A percentile compares a stretch with the other conserved stretches of the same genome.
Conservation (phyloP, 1,284 basidiomycete species). For the Cronartium quercuum region DNA sequence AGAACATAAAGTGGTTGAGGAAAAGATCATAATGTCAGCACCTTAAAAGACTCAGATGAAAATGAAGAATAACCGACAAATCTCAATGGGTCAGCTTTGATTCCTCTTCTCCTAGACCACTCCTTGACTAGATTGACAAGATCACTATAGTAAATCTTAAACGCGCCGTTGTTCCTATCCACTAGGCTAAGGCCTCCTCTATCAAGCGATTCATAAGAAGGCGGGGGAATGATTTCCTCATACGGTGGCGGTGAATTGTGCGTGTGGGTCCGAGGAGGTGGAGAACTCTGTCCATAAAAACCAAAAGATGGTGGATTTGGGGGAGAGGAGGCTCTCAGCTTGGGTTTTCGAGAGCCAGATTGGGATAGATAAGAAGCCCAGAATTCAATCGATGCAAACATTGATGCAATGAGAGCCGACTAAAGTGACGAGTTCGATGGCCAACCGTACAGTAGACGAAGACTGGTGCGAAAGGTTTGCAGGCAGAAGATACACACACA, state of each 20-base stretch:
- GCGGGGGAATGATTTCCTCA: constrained; percentile 8
- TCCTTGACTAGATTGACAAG: constrained; percentile 17
- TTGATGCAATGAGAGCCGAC: background rate
- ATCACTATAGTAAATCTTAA: constrained; percentile 37
- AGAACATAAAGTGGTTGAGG: background rate
- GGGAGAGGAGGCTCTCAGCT: background rate
- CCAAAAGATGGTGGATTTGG: background rate
- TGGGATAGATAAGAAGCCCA: background rate
- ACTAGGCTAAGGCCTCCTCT: constrained; percentile 21
- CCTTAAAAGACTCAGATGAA: too few species aligned
- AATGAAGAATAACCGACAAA: constrained; percentile 1
- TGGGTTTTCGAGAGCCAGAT: background rate
- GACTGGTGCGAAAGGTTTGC: too few species aligned
- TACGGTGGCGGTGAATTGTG: constrained; percentile 12
- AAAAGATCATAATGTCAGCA: background rate
- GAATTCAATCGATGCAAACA: background rate
- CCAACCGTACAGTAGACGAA: too few species aligned
- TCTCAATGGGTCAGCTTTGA: constrained; percentile 15
- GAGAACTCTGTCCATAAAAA: background rate
- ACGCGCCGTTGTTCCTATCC: constrained; percentile 20
- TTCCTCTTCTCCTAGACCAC: constrained; percentile 4
- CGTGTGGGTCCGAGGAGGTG: background rate
- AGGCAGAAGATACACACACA: too few species aligned
- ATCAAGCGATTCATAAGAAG: constrained; percentile 14
- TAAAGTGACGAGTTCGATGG: too few species aligned